Conservation (phyloP, 106 monocot genomes). For the Triglochin maritima region DNA sequence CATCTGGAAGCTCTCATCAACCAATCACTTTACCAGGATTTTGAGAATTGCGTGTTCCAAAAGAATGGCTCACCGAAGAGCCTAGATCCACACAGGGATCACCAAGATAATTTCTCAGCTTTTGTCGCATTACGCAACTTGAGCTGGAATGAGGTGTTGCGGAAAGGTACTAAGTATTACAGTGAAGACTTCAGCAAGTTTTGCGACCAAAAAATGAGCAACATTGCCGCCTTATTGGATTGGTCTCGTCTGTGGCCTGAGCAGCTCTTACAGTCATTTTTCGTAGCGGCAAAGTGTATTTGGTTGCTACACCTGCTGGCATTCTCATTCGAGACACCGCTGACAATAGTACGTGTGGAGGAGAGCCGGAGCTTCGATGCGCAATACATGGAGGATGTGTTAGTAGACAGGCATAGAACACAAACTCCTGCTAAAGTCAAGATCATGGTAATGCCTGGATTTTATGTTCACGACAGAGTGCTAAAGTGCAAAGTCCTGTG, state of each 20-base stretch:
- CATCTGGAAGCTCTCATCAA: constrained; percentile 69
- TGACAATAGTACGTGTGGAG: constrained; percentile 68
- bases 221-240: constrained; percentile 38
- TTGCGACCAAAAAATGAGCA: constrained; percentile 82
- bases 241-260: constrained; percentile 65
- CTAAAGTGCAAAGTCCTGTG: constrained; percentile 74
- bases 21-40: constrained; percentile 69
- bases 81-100: constrained; percentile 56
- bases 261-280: constrained; percentile 63
- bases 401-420: constrained; percentile 28
- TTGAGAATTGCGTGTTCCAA: constrained; percentile 78
- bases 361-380: constrained; percentile 58
- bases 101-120: constrained; percentile 62
- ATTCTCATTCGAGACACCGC: constrained; percentile 60
- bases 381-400: constrained; percentile 75
- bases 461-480: constrained; percentile 75
- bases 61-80: constrained; percentile 51
- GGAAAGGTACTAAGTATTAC: constrained; percentile 61
- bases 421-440: constrained; percentile 40
- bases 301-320: constrained; percentile 90
- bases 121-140: constrained; percentile 66
- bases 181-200: constrained; percentile 73
- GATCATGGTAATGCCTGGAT: constrained; percentile 89
- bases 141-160: constrained; percentile 83
- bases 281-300: constrained; percentile 74